A percentile compares a stretch with the other conserved stretches of the same genome.
Evolutionary conservation across 202 grass and related monocot genomes (phyloP).

Genomic region (Setaria italica): DNA sequence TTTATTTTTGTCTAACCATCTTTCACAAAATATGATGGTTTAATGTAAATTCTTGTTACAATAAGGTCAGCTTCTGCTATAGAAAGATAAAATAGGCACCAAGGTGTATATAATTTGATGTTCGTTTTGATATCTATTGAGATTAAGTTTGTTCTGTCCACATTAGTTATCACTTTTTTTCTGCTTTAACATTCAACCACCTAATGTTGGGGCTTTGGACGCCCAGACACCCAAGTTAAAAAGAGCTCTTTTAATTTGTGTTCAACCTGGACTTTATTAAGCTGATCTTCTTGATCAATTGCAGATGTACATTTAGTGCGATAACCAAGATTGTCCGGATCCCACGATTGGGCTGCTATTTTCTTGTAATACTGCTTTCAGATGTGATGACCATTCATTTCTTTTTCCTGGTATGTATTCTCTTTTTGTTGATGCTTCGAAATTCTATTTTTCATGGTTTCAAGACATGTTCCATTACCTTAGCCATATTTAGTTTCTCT

Average conservation of each 20-base stretch:
- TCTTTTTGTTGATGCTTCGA: constrained; percentile 16
- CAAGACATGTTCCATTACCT: constrained; percentile 20
- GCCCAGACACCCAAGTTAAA: constrained; percentile 8
- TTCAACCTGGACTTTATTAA: constrained; percentile 28
- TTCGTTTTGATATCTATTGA: constrained; percentile 6
- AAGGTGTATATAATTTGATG: constrained; percentile 14
- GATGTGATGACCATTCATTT: constrained; percentile 99
- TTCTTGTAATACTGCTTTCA: constrained; percentile 93
- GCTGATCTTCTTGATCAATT: constrained; percentile 35
- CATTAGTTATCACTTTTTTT: constrained; percentile 15
- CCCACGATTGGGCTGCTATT: constrained; percentile 85
- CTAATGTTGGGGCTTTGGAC: constrained; percentile 19
- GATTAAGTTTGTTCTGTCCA: constrained; percentile 10
- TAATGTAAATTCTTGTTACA: constrained; percentile 36
- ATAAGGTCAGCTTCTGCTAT: constrained; percentile 17
- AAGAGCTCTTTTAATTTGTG: background rate
- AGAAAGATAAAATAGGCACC: constrained; percentile 2
- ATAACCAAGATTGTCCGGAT: constrained; percentile 82
- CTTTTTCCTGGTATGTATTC: constrained; percentile 94
- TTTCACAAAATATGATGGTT: constrained; percentile 33
- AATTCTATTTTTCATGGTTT: constrained; percentile 2
- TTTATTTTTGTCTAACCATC: constrained; percentile 16
- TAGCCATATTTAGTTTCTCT: constrained; percentile 12
- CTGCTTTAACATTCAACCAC: constrained; percentile 31
- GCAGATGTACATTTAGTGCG: constrained; percentile 95